A percentile compares a stretch with the other conserved stretches of the same genome.
Conservation (phyloP, 352 stramenopile genomes). For the Phytophthora cactorum region DNA sequence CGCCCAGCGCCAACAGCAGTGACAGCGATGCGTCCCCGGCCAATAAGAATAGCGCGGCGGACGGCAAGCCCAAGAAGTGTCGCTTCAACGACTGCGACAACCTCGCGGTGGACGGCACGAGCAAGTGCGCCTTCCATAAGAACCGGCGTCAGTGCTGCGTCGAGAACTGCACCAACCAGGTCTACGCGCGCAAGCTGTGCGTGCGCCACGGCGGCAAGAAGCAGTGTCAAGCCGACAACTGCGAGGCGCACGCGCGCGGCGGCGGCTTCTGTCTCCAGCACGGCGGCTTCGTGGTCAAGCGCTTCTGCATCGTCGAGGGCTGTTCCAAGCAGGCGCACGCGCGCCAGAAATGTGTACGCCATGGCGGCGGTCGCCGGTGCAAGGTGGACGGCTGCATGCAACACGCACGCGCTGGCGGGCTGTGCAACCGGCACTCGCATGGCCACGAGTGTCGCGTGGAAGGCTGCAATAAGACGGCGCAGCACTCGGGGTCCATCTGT, state of each 20-base stretch:
- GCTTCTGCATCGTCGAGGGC: slow-evolving; percentile 82
- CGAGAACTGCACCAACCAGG: slow-evolving; percentile 85
- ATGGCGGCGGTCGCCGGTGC: slow-evolving; percentile 72
- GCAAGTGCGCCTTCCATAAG: slow-evolving; percentile 86
- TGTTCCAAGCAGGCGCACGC: slow-evolving; percentile 82
- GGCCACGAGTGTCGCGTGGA: slow-evolving; percentile 78
- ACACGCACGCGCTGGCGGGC: slow-evolving; percentile 68
- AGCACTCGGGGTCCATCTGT: slow-evolving; percentile 79
- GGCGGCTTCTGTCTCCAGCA: slow-evolving; percentile 81
- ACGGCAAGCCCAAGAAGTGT: slow-evolving; percentile 65
- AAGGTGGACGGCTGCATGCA: slow-evolving; percentile 80
- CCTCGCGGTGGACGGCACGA: slow-evolving; percentile 67
- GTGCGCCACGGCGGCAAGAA: slow-evolving; percentile 85
- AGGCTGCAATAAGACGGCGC: slow-evolving; percentile 82
- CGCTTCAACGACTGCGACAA: slow-evolving; percentile 87
- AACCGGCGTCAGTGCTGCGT: slow-evolving; percentile 84
- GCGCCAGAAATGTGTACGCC: slow-evolving; percentile 77
- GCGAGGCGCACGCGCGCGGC: slow-evolving; percentile 74
- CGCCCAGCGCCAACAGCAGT: slow-evolving; percentile 31
- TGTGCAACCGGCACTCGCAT: slow-evolving; percentile 82
- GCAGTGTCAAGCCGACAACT: slow-evolving; percentile 77
- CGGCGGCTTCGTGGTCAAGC: slow-evolving; percentile 83
- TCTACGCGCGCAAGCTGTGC: slow-evolving; percentile 83
- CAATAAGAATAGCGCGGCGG: slow-evolving; percentile 14
- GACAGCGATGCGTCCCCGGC: slow-evolving; percentile 27